phyloP scores from a whole-genome alignment of 148 eudicot genomes.

The Bassia scoparia region DNA sequence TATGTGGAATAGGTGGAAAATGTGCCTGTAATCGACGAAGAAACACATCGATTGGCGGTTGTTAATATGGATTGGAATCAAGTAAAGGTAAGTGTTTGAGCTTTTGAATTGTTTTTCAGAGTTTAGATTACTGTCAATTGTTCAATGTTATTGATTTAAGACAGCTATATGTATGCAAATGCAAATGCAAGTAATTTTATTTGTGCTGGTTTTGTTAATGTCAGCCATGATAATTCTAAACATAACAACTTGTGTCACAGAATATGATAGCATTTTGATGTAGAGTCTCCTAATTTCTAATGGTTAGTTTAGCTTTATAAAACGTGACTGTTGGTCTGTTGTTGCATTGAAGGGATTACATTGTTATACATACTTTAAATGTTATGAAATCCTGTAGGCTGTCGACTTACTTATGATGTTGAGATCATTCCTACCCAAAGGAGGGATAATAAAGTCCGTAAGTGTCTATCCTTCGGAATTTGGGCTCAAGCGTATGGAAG shows the following conservation, averaged over 20 bases:
- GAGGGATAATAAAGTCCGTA: constrained; percentile 69
- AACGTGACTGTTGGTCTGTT: background rate
- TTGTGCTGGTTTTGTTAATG: background rate
- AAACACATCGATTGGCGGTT: constrained; percentile 77
- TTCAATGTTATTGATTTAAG: background rate
- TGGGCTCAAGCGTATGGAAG: constrained; percentile 90
- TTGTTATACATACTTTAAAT: background rate
- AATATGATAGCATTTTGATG: background rate
- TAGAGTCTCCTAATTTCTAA: background rate
- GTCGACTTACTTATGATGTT: constrained; percentile 67
- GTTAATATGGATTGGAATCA: constrained; percentile 93
- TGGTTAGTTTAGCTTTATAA: background rate
- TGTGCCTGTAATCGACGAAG: constrained; percentile 70
- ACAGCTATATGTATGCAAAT: too few relatives aligned
- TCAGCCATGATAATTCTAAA: background rate
- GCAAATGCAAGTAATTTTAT: background rate
- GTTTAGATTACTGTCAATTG: background rate
- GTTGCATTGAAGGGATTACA: background rate
- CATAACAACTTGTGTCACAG: background rate
- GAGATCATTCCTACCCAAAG: constrained; percentile 79
- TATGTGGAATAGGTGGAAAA: constrained; percentile 54
- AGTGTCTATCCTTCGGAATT: constrained; percentile 95
- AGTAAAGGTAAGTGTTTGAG: constrained; percentile 52
- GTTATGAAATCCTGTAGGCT: constrained; percentile 45
- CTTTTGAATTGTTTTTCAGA: background rate